Conservation (phyloP, 805 yeast species). For the Lachancea mirantina region DNA sequence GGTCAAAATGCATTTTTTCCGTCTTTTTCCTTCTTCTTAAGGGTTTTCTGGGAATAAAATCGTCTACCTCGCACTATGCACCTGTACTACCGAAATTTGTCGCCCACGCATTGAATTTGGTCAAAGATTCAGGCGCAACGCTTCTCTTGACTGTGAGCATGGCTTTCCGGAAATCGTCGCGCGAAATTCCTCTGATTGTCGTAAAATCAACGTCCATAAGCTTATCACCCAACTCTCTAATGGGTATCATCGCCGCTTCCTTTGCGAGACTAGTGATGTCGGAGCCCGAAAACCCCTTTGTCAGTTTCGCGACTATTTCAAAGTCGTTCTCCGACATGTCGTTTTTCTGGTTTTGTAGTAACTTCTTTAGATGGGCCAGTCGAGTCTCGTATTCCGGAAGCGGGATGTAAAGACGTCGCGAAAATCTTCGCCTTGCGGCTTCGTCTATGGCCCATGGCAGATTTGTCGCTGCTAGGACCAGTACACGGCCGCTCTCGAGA, state of each 20-base stretch:
- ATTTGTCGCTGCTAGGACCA: constrained; percentile 91
- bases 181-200: constrained; percentile 66
- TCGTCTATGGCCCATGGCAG: constrained; percentile 97
- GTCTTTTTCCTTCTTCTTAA: too few species aligned
- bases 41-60: too few species aligned
- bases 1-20: too few species aligned
- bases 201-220: constrained; percentile 63
- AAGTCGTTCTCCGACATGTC: constrained; percentile 60
- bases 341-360: constrained; percentile 62
- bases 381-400: constrained; percentile 86
- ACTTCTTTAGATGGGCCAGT: constrained; percentile 58
- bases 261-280: constrained; percentile 91
- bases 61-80: too few species aligned
- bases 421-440: constrained; percentile 93
- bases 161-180: constrained; percentile 71
- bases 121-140: constrained; percentile 74
- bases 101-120: constrained; percentile 86
- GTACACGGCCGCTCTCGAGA: constrained; percentile 50
- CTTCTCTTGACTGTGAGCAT: constrained; percentile 79
- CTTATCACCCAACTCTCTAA: constrained; percentile 82
- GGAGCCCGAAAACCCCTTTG: constrained; percentile 86
- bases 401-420: constrained; percentile 88
- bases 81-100: constrained; percentile 82
- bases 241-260: constrained; percentile 97
- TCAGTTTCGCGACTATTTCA: constrained; percentile 51